A percentile compares a stretch with the other conserved stretches of the same genome.
These are phyloP conservation scores for Phylloporus rhodoxanthus DNA, from an alignment of 768 basidiomycete genomes.

Conservation along the genomic window DNA sequence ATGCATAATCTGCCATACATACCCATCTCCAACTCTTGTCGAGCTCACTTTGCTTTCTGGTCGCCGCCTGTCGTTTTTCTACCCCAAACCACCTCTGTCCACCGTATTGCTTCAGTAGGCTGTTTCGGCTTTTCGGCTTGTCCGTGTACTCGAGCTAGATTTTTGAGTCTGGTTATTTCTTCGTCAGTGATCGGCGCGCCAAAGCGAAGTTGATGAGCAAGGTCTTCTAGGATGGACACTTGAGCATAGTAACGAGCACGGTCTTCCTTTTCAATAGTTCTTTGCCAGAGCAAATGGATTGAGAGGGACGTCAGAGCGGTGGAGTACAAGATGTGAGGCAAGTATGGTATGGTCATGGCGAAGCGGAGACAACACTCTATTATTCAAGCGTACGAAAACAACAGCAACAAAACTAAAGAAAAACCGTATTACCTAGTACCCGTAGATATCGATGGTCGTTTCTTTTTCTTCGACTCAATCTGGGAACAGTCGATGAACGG, in stretches of 20 bases:
- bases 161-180: slow-evolving; percentile 51
- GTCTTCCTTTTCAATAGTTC: slow-evolving; percentile 47
- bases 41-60: slow-evolving; percentile 33
- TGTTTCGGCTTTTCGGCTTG: slow-evolving; percentile 14
- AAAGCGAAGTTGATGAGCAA: slow-evolving; percentile 47
- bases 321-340: slow-evolving; percentile 62
- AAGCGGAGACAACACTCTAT: background rate
- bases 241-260: slow-evolving; percentile 50
- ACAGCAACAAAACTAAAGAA: background rate
- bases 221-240: slow-evolving; percentile 56
- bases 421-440: slow-evolving; percentile 1
- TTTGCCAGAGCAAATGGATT: slow-evolving; percentile 56
- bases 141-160: slow-evolving; percentile 41
- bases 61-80: slow-evolving; percentile 20
- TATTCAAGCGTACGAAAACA: background rate
- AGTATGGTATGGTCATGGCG: slow-evolving; percentile 36
- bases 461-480: slow-evolving; percentile 3
- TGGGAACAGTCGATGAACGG: too few species aligned
- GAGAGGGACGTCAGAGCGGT: slow-evolving; percentile 61
- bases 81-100: slow-evolving; percentile 50
- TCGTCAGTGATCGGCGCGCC: slow-evolving; percentile 39
- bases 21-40: slow-evolving; percentile 36
- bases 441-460: slow-evolving; percentile 1
- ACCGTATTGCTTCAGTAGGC: slow-evolving; percentile 29
- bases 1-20: slow-evolving; percentile 7